Evolutionary conservation across 768 basidiomycete species (phyloP), one percentile per base, ranked within the genome.

Genomic region (Rhodocollybia butyracea): DNA sequence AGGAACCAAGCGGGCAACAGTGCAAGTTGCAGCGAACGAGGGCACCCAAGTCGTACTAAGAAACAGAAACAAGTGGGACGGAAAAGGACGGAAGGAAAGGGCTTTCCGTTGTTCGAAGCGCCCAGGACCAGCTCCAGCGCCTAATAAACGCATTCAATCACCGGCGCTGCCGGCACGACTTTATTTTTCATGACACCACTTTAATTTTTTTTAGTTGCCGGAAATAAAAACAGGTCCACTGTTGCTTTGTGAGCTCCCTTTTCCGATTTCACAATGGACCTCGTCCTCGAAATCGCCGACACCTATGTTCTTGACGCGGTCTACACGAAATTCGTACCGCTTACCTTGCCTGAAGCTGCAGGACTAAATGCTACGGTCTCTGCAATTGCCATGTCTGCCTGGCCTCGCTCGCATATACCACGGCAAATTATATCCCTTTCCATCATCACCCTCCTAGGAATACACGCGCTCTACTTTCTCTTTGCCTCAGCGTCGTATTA

Each of bases 401-500:
- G 92, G 92, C 84, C 93, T 0, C 82, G 94, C 38, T 87, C 94
- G 62, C 86, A 91, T 64, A 62, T 94, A 7, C 87, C 82, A 3
- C 83, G 94, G 38, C 94, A 96, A 66, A 51, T 89, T 3, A 21
- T 88, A 29, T 94, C 94, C 1, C 73, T 98, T 57, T 69, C 72
- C 59, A 67, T 76, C 24, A 65, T 98, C 60, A 95, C 94, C 1
- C 70, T 90, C 51, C 61, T 92, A 56, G 94, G 94, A 57, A 90
- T 96, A 56, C 82, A 88, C 62, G 22, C 86, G 46, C 79, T 99
- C 45, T 99, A 99, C 71, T 94, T 97, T 72, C 50, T 88, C 24
- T 89, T 98, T 61, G 94, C 94, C n/a, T 74, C 80, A 40, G 70
- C 91, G 24, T 94, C 93, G 3, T 99, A 92, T 73, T 71, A 71